Base-by-base conservation (phyloP, 2,329 filamentous ascomycete species). In the Drechslerella coelobrocha region DNA sequence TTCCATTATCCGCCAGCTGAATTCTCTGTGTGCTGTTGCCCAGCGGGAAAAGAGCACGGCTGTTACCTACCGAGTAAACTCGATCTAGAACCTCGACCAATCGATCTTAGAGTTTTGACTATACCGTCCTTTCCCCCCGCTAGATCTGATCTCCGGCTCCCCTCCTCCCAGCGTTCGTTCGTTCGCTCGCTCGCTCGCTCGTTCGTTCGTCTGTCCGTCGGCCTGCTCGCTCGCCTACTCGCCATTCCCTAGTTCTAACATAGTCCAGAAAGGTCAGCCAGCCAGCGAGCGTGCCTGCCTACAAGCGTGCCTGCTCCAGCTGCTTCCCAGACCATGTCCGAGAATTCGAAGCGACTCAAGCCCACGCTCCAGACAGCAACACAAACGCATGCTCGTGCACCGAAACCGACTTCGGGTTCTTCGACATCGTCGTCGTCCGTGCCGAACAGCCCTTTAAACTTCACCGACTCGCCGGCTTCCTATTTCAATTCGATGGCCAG, bases 361-460 rank as follows among this genome's bases (percentile, higher is more conserved):
- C 34, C 34, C 34, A 39, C 34, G 34, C 34, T 39, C 12, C 34
- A 39, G 34, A 39, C 34, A n/a, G 34, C 34, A 39, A 39, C 34
- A 14, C 34, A 39, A 39, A 39, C 34, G 34, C 17, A 10, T 14
- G 12, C 12, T 14, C 4, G 12, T n/a, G 34, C 34, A 12, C 29
- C 29, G n/a, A n/a, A n/a, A n/a, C n/a, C n/a, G n/a, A n/a, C 34
- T 39, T 6, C 34, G 34, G 5, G 12, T 39, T n/a, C 4, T 14
- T 5, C 34, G 34, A 39, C 12, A 4, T 39, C 34, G 34, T n/a
- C 34, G 34, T 39, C 34, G 34, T 39, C 34, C 12, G 12, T 6
- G 34, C 34, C 34, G 4, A 3, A n/a, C 34, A 39, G 34, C 34
- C 34, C 34, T 10, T 2, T 39, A n/a, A 10, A 39, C 5, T 14